Conservation (phyloP, 345 rosid genomes). For the Abelmoschus esculentus region DNA sequence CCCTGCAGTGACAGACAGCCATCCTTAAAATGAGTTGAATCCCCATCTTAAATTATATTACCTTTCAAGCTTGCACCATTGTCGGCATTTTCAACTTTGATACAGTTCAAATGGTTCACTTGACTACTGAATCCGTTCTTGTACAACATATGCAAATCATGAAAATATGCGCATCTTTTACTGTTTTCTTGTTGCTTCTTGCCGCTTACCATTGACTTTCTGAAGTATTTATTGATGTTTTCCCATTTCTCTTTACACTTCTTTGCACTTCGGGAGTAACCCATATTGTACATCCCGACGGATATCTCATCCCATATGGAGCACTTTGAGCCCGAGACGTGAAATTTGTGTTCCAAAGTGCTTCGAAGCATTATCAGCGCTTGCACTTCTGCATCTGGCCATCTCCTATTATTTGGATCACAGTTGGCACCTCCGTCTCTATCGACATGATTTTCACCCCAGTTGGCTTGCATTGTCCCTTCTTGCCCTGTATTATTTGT, state of each 20-base stretch:
- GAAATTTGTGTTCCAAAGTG: constrained; percentile 37
- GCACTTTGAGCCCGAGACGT: constrained; percentile 24
- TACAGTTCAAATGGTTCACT: constrained; percentile 10
- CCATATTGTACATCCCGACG: constrained; percentile 42
- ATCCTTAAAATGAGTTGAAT: neutral
- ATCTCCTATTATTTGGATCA: constrained; percentile 28
- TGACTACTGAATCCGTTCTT: constrained; percentile 26
- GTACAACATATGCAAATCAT: constrained; percentile 40
- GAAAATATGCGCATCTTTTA: constrained; percentile 44
- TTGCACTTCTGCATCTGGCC: constrained; percentile 55
- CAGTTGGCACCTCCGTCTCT: neutral
- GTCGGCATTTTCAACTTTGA: neutral
- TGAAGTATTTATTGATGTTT: constrained; percentile 69
- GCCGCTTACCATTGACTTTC: constrained; percentile 34
- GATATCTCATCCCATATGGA: constrained; percentile 70
- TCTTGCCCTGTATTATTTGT: constrained; percentile 23
- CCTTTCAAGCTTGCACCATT: neutral
- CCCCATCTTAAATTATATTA: neutral
- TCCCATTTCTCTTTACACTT: constrained; percentile 90
- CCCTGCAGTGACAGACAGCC: neutral
- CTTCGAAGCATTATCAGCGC: constrained; percentile 53
- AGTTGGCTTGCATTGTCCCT: neutral
- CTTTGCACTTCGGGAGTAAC: constrained; percentile 50
- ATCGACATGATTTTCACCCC: neutral
- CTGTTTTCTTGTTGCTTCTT: constrained; percentile 38